Evolutionary conservation across 1,284 basidiomycete species (phyloP), one percentile per base, ranked within the genome.

Genomic region (Irpex sp.): DNA sequence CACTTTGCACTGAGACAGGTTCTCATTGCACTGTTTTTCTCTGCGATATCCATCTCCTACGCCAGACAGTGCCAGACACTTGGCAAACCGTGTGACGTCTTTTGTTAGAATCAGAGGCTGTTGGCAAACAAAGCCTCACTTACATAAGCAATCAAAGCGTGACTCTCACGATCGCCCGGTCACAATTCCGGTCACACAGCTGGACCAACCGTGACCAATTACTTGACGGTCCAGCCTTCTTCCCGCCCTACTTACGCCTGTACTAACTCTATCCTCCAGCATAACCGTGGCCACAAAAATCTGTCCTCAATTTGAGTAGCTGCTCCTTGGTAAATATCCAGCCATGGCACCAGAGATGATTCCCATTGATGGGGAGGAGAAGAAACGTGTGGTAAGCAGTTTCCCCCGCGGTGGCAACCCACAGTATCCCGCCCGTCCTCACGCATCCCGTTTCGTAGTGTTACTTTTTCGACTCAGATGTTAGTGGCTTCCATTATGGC

Each of bases 401-500:
- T 84, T 51, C 62, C 67, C 61, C 59, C 50, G 17, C 15, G 65
- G 19, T 62, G 37, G 47, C 54, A 15, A 39, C 37, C 37, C 39
- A 43, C 4, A n/a, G 6, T 39, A 53, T 49, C 59, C 21, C n/a
- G 15, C 39, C 19, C 51, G 13, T 51, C 19, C 60, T 65, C 33
- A 58, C 15, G 57, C 5, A 37, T 19, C 15, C 58, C 17, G 4
- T 26, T 37, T n/a, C 61, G 8, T 66, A 97, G 94, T 97, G 94
- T 74, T 97, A 97, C 79, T 97, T 97, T 81, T 97, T 95, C 78
- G 97, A 99, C 78, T 97, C 95, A 17, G 97, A 99, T 76, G 95
- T 97, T 72, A 96, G 96, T 53, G 96, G 96, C 63, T 98, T 97
- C 76, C 96, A 98, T 76, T 98, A 98, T 88, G 96, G 96, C 1